Conservation (phyloP, 2,329 filamentous ascomycete genomes). For the Xylariales sp. region DNA sequence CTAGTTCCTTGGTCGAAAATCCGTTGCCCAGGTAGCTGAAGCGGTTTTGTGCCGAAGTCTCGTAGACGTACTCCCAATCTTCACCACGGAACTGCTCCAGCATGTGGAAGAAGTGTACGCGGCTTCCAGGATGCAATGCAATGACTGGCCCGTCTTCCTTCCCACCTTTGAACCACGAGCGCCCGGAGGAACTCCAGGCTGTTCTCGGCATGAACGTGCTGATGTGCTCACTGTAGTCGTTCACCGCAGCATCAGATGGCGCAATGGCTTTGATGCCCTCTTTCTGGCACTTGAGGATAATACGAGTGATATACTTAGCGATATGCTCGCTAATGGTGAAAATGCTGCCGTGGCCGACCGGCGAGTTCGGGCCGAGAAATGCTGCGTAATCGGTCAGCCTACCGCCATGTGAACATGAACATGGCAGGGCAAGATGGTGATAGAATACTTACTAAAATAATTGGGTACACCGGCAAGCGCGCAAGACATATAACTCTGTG, state of each 20-base stretch:
- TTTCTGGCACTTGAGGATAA: slow-evolving; percentile 45
- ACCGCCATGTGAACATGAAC: no score
- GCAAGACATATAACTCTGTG: slow-evolving; percentile 50
- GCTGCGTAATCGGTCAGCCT: slow-evolving; percentile 23
- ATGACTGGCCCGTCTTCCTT: slow-evolving; percentile 38
- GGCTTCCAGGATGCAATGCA: slow-evolving; percentile 46
- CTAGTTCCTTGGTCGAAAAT: slow-evolving; percentile 42
- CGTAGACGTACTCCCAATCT: slow-evolving; percentile 48
- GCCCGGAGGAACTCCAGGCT: slow-evolving; percentile 41
- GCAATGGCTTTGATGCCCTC: slow-evolving; percentile 43
- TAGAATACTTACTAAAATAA: slow-evolving; percentile 51
- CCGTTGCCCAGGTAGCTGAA: slow-evolving; percentile 51
- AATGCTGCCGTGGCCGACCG: slow-evolving; percentile 45
- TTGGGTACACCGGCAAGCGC: slow-evolving; percentile 49
- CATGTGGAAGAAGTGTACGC: slow-evolving; percentile 50
- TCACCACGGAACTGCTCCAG: slow-evolving; percentile 45
- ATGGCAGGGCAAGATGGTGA: no score
- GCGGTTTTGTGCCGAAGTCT: slow-evolving; percentile 32
- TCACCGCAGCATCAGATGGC: slow-evolving; percentile 40
- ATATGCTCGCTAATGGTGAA: slow-evolving; percentile 49
- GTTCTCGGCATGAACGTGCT: slow-evolving; percentile 49
- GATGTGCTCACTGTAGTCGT: slow-evolving; percentile 47
- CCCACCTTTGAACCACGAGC: slow-evolving; percentile 49
- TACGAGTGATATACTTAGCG: slow-evolving; percentile 44
- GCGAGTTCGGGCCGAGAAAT: slow-evolving; percentile 48